Conservation (phyloP, 2,329 filamentous ascomycete species). For the Ceratocystis ficicola region DNA sequence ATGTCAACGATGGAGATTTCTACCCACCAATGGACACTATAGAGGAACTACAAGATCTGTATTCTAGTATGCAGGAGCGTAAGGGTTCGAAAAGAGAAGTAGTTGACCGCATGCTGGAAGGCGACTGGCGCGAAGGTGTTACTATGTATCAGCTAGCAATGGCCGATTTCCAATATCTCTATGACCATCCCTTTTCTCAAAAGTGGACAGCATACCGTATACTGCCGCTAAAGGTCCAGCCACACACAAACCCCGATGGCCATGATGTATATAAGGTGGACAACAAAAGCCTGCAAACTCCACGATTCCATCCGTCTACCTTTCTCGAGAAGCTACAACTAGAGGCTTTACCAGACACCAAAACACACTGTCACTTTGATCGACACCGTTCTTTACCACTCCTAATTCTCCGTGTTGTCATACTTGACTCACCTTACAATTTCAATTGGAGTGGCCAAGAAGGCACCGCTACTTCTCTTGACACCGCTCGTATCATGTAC, state of each 20-base stretch:
- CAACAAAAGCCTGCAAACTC: constrained; percentile 40
- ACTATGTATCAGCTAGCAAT: constrained; percentile 56
- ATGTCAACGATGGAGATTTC: constrained; percentile 46
- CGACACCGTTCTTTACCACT: constrained; percentile 57
- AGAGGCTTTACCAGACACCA: constrained; percentile 64
- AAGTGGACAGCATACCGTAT: constrained; percentile 54
- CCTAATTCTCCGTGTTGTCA: constrained; percentile 63
- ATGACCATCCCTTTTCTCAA: constrained; percentile 51
- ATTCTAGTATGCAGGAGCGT: constrained; percentile 45
- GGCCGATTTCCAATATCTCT: constrained; percentile 54
- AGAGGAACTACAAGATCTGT: constrained; percentile 54
- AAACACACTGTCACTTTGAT: constrained; percentile 71
- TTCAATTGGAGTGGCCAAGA: constrained; percentile 22
- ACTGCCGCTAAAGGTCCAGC: constrained; percentile 37
- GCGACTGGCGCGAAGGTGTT: constrained; percentile 56
- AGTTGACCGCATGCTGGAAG: constrained; percentile 50
- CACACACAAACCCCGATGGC: constrained; percentile 23
- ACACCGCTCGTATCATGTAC: constrained; percentile 57
- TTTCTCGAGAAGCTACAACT: constrained; percentile 66
- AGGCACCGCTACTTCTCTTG: not conserved
- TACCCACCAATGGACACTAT: constrained; percentile 56
- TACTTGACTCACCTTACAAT: constrained; percentile 65
- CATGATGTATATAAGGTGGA: constrained; percentile 30
- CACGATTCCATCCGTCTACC: constrained; percentile 66
- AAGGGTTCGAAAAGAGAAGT: constrained; percentile 53